phyloP scores from a whole-genome alignment of 2,329 filamentous ascomycete species.

The Trichoderma arundinaceum region DNA sequence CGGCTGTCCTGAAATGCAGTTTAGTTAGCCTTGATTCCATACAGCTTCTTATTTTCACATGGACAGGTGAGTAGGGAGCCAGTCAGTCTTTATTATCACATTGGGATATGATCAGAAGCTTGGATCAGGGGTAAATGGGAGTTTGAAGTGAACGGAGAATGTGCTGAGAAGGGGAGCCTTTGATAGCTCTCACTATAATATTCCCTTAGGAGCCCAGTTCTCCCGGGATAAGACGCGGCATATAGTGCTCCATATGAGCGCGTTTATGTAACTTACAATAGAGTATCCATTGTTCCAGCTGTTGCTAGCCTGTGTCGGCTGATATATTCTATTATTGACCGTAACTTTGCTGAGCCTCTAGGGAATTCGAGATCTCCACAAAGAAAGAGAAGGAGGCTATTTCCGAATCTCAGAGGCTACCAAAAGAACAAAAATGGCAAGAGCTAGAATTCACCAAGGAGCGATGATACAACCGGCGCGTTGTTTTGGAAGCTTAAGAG shows the following conservation, averaged over 20 bases:
- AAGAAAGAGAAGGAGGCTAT: too few species aligned
- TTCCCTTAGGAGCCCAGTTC: background rate
- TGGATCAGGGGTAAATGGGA: background rate
- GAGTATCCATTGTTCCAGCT: conserved; percentile 39
- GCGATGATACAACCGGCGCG: background rate
- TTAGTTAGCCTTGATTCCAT: conserved; percentile 29
- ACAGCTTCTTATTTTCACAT: background rate
- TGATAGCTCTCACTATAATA: background rate
- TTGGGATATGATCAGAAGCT: background rate
- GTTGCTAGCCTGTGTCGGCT: background rate
- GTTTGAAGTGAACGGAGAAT: background rate
- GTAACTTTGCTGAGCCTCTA: background rate
- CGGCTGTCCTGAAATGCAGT: conserved; percentile 70
- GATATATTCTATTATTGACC: background rate
- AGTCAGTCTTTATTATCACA: background rate
- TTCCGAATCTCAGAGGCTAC: too few species aligned
- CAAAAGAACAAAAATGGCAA: too few species aligned
- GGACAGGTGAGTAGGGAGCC: background rate
- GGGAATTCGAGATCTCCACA: background rate
- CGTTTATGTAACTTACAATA: conserved; percentile 39
- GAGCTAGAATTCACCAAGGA: background rate
- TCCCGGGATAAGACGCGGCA: background rate
- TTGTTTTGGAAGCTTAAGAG: background rate
- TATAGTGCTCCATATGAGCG: background rate
- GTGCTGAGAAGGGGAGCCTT: background rate